A percentile compares a stretch with the other conserved stretches of the same genome.
Conservation (phyloP, 2,329 filamentous ascomycete genomes). For the Cladophialophora immunda region DNA sequence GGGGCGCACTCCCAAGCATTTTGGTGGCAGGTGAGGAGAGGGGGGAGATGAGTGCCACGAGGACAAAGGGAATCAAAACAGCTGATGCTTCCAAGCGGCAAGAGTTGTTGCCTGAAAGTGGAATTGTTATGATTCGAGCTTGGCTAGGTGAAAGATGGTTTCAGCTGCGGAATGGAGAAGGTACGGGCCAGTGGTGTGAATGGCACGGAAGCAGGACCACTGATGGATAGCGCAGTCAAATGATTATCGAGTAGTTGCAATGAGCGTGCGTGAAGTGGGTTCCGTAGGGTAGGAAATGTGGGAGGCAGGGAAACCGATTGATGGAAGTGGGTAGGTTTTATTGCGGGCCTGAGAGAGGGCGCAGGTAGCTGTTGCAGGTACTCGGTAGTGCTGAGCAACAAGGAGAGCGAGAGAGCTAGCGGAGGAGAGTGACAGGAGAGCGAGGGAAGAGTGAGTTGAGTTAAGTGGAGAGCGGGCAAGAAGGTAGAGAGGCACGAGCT, state of each 20-base stretch:
- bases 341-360: neutral
- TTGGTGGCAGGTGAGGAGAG: neutral
- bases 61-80: neutral
- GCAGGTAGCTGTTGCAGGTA: neutral
- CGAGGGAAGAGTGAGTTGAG: neutral
- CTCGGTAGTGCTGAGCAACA: neutral
- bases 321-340: neutral
- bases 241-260: neutral
- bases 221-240: neutral
- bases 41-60: slow-evolving; percentile 9
- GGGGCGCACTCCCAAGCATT: neutral
- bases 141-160: neutral
- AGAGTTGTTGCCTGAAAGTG: neutral
- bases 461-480: neutral
- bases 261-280: neutral
- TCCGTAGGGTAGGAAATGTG: neutral
- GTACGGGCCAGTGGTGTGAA: neutral
- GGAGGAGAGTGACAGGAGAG: neutral
- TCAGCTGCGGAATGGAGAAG: neutral
- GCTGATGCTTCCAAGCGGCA: neutral
- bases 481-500: slow-evolving; percentile 4
- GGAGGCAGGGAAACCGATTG: neutral
- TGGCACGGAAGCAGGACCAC: neutral
- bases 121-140: slow-evolving; percentile 1
- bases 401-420: neutral